Evolutionary conservation across 768 basidiomycete species (phyloP).

Genomic region (Trichaptum fuscoviolaceum): DNA sequence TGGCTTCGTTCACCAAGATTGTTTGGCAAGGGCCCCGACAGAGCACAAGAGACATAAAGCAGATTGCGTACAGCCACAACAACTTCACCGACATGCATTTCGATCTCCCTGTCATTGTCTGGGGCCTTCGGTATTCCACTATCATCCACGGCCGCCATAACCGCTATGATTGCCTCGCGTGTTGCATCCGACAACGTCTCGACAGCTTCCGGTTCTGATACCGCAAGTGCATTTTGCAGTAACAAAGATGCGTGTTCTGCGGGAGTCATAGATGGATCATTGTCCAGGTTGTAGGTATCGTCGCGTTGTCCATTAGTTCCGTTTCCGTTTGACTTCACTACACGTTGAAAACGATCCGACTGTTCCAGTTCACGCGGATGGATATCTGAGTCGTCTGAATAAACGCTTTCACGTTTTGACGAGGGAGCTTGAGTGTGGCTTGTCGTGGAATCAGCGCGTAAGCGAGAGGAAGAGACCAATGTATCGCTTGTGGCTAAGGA

Average conservation of each 20-base stretch:
- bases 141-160: constrained; percentile 55
- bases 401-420: constrained; percentile 49
- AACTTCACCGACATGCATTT: constrained; percentile 54
- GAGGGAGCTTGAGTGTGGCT: constrained; percentile 24
- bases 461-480: constrained; percentile 18
- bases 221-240: constrained; percentile 53
- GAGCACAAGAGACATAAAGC: constrained; percentile 60
- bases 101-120: constrained; percentile 55
- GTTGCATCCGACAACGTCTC: constrained; percentile 57
- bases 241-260: constrained; percentile 52
- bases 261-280: constrained; percentile 40
- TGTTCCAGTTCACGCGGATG: constrained; percentile 31
- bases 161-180: constrained; percentile 54
- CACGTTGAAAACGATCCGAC: background rate
- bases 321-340: background rate
- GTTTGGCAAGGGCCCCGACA: constrained; percentile 55
- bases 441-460: constrained; percentile 31
- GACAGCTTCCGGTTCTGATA: constrained; percentile 52
- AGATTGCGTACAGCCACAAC: constrained; percentile 75
- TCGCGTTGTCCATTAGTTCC: background rate
- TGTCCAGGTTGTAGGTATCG: background rate
- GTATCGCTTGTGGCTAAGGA: constrained; percentile 10
- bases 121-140: constrained; percentile 37
- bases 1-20: constrained; percentile 33
- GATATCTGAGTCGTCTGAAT: constrained; percentile 78